These are phyloP conservation scores for Penicillium corylophilum DNA, from an alignment of 2,329 filamentous ascomycete genomes.

Conservation along the genomic window DNA sequence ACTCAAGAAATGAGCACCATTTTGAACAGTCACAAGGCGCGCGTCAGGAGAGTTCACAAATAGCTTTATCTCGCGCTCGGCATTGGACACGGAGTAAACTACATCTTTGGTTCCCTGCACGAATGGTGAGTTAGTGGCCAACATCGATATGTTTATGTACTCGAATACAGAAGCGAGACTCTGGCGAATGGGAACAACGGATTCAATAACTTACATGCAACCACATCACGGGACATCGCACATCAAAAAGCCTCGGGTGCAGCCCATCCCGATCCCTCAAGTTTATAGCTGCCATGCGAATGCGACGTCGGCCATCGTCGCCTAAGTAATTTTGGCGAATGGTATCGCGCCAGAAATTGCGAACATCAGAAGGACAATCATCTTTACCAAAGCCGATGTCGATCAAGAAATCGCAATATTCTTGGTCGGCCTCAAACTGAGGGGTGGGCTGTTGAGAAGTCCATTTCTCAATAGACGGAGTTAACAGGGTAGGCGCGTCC, in stretches of 20 bases:
- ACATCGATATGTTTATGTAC: not conserved
- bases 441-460: constrained; percentile 39
- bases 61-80: constrained; percentile 42
- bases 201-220: not conserved
- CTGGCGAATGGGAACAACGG: not conserved
- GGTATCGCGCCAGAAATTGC: constrained; percentile 46
- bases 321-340: constrained; percentile 49
- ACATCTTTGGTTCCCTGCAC: constrained; percentile 19
- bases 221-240: constrained; percentile 35
- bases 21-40: constrained; percentile 45
- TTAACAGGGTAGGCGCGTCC: constrained; percentile 40
- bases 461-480: constrained; percentile 40
- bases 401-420: constrained; percentile 48
- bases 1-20: constrained; percentile 50
- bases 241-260: constrained; percentile 45
- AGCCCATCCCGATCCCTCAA: constrained; percentile 51
- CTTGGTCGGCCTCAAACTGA: constrained; percentile 42
- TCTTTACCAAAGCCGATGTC: constrained; percentile 46
- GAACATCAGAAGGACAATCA: constrained; percentile 34
- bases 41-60: constrained; percentile 48
- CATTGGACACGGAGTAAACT: constrained; percentile 8
- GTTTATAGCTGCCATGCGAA: constrained; percentile 51
- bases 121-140: not conserved
- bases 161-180: not conserved
- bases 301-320: constrained; percentile 49